Base-by-base conservation (phyloP, 225 moss, liverwort and hornwort species). In the Marchantia polymorpha region DNA sequence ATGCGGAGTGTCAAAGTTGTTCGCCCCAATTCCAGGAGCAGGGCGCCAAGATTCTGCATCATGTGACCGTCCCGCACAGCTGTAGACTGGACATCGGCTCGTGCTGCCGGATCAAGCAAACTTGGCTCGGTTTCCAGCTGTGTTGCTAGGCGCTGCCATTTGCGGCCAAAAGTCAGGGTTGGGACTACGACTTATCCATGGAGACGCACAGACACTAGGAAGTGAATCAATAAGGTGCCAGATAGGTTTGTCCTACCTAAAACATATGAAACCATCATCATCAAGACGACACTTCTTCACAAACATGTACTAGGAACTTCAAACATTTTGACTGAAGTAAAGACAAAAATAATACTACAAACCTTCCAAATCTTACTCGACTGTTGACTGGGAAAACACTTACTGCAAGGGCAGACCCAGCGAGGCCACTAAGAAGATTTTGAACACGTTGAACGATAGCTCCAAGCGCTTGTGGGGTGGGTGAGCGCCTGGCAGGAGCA, bases 1-100 rank as follows among this genome's bases (percentile, higher is more conserved):
- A 95, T 86, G 25, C 95, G 92, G 75, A 99, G 80, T 73, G 90
- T 90, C 78, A 93, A 76, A 10, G 97, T 95, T 68, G 95, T 92
- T 54, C 94, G 89, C 48, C 97, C 97, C 77, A 99, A 92, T 83
- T 99, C 97, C 85, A 99, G 83, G 69, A 99, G 94, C 30, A 99
- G 81, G 58, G 97, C 97, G 20, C 97, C 97, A n/a, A 99, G 90
- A 81, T 99, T 95, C 84, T 99, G 97, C 87, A 95, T 91, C 85
- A 99, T 86, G 77, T 93, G 92, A 53, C 97, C 97, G 88, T 95
- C 97, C 76, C 85, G 88, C 73, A 84, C 75, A 70, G 97, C 97
- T 72, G 88, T 70, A 59, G 83, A 85, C 84, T 99, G 97, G 69
- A 99, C 80, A 53, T 94, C 90, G 3, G 90, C 92, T 56, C 94